phyloP scores from a whole-genome alignment of 805 yeast species.

The Candida schatavii region DNA sequence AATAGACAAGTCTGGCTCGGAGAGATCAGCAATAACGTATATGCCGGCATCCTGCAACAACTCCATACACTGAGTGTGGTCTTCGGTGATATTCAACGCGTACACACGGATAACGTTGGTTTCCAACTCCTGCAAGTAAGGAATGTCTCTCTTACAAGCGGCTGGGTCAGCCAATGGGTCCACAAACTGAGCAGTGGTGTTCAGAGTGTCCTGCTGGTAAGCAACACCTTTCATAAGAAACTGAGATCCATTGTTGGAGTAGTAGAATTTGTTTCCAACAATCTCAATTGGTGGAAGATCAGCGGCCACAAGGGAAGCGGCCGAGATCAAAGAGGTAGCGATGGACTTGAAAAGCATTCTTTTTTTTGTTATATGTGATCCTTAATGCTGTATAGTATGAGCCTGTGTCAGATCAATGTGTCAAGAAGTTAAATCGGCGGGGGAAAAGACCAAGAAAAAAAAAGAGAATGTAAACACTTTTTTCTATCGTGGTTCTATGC shows the following conservation, averaged over 20 bases:
- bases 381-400: too few relatives aligned
- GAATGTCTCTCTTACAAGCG: slow-evolving; percentile 70
- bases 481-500: neutral
- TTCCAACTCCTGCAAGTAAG: slow-evolving; percentile 57
- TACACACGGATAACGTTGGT: slow-evolving; percentile 77
- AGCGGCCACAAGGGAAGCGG: slow-evolving; percentile 14
- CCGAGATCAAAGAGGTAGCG: slow-evolving; percentile 22
- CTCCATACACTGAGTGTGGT: slow-evolving; percentile 69
- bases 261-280: slow-evolving; percentile 76
- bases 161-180: slow-evolving; percentile 69
- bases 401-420: slow-evolving; percentile 4
- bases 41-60: slow-evolving; percentile 78
- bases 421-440: slow-evolving; percentile 1
- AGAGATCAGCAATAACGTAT: slow-evolving; percentile 84
- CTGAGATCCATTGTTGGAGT: slow-evolving; percentile 73
- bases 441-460: slow-evolving; percentile 5
- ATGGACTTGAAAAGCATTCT: slow-evolving; percentile 34
- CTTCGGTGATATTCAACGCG: slow-evolving; percentile 61
- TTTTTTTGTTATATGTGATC: too few relatives aligned
- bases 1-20: slow-evolving; percentile 65
- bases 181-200: slow-evolving; percentile 46
- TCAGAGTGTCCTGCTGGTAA: slow-evolving; percentile 67
- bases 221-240: slow-evolving; percentile 78
- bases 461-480: neutral
- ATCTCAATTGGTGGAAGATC: slow-evolving; percentile 60